phyloP scores from a whole-genome alignment of 805 yeast genomes.

The Lipomyces oligophaga region DNA sequence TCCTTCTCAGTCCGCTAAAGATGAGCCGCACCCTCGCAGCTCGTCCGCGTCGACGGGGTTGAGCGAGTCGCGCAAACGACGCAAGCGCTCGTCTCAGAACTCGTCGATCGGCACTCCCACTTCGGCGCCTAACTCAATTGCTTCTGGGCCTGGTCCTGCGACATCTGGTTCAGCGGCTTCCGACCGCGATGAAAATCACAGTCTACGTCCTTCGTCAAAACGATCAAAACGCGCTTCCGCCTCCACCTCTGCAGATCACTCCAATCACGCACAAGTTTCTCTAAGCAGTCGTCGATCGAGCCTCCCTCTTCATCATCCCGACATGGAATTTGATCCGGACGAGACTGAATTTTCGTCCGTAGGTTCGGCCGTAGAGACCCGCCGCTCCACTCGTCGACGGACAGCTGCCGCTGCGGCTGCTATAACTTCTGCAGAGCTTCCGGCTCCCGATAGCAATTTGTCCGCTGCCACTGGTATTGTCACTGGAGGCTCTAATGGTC shows the following conservation, averaged over 20 bases:
- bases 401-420: background rate
- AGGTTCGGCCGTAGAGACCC: background rate
- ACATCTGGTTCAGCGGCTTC: no score
- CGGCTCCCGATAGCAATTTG: no score
- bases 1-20: no score
- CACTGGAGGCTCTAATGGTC: background rate
- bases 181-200: no score
- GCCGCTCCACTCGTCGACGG: background rate
- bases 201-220: background rate
- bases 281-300: conserved; percentile 2
- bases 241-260: background rate
- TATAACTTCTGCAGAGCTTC: background rate
- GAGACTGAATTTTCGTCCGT: conserved; percentile 14
- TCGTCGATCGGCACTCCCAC: no score
- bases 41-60: no score
- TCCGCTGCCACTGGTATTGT: background rate
- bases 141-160: no score
- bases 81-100: no score
- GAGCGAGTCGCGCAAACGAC: no score
- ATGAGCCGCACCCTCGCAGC: no score
- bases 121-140: no score
- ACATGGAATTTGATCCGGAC: conserved; percentile 10
- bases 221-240: background rate
- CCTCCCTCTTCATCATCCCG: background rate
- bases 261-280: conserved; percentile 4